Evolutionary conservation across 169 alveolate species (phyloP), one percentile per base, ranked within the genome.

Genomic region (Cystoisospora suis): DNA sequence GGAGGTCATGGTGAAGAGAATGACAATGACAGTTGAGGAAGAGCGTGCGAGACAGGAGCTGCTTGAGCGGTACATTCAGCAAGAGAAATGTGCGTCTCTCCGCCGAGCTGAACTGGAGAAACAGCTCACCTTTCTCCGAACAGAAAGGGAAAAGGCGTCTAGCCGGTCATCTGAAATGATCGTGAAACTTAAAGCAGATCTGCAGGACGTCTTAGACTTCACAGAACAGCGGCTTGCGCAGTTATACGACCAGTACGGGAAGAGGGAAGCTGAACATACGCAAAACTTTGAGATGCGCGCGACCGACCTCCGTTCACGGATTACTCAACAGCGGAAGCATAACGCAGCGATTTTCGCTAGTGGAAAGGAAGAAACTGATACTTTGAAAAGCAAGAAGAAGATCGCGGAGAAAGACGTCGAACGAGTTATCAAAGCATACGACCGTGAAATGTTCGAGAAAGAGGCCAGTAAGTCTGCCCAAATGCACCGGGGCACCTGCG

Each of bases 41-140:
- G 93, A 89, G 65, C 79, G 79, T 17, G 88, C 93, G 15, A 56
- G 86, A 23, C 69, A 80, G 53, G 93, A 89, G 17, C 45, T 89
- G 32, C 69, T 89, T 53, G 89, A 89, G n/a, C 53, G 56, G 77
- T 89, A 89, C 69, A 65, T 77, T 38, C 75, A 79, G 89, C 88
- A 80, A 77, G 93, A 77, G 85, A 34, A 61, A 46, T 34, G 86
- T 23, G 88, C 93, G 17, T 75, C 77, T 34, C 59, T 56, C 29
- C 93, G 93, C 29, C 88, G 89, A 20, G 72, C 88, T 3, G 93
- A 89, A 44, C 75, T 89, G n/a, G 93, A 89, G 61, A 56, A 75
- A 17, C 89, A 89, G 79, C 88, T 89, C 59, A 59, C 93, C n/a
- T 89, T 58, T 44, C 89, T 89, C 3, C 93, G 89, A 38, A 42